Evolutionary conservation across 345 rosid genomes (phyloP), one percentile per base, ranked within the genome.

Genomic region (Microcos paniculata): DNA sequence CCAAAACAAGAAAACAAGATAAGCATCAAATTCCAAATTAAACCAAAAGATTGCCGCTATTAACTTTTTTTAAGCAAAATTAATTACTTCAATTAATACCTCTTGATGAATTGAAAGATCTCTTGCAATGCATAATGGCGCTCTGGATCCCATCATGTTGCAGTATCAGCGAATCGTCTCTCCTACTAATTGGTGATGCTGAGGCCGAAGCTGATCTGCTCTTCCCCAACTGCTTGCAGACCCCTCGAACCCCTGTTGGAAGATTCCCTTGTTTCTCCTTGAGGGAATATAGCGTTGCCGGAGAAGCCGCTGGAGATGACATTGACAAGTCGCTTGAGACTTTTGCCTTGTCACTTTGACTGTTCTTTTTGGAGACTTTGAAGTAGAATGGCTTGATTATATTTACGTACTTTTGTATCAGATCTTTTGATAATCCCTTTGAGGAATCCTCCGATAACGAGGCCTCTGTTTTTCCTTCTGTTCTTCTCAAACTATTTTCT

Each of bases 111-210:
- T 86, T 87, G 77, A 91, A 91, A 23, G 99, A 96, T 69, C 84
- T 87, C 87, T 96, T 96, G 92, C 99, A 96, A 70, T 96, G 99
- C 24, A 91, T 88, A 72, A 96, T 96, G 51, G 99, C 98, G 64
- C 98, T 83, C 70, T 96, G 94, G 76, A 96, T 96, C 78, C 97
- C 97, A 80, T 96, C 99, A 67, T 96, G 85, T 69, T 94, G 98
- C 57, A 89, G 89, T 64, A 88, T 58, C 74, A 96, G 79, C 52
- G 98, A 92, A 78, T 96, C 97, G 6, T 96, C 98, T 78, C 94
- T 90, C 81, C 90, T 77, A 19, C 82, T 90, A 52, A 70, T 88
- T 75, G 96, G 93, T 52, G 93, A 87, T 75, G 83, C 31, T 2
- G 90, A 57, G 26, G 95, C 79, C 19, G 94, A 89, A 10, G 91